Conservation (phyloP, 2,329 filamentous ascomycete species). For the Neofusicoccum cordaticola region DNA sequence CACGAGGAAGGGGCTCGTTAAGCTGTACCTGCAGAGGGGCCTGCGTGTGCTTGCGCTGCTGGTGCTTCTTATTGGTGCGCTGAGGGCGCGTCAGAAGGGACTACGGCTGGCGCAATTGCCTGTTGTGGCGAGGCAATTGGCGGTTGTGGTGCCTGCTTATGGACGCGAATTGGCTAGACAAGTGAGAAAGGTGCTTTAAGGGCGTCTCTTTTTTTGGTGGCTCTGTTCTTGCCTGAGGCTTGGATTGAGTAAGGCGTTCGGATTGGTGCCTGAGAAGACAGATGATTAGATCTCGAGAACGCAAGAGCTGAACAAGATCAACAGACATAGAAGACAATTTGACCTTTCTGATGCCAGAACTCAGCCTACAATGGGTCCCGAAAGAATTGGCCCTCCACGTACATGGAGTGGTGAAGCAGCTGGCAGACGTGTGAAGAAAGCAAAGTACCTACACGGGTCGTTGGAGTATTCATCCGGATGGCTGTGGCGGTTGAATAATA, state of each 20-base stretch:
- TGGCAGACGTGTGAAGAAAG: too few species aligned
- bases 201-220: background rate
- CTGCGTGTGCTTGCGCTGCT: background rate
- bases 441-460: too few species aligned
- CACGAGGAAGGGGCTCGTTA: slow-evolving; percentile 47
- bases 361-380: too few species aligned
- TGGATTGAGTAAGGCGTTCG: background rate
- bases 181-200: background rate
- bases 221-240: background rate
- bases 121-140: background rate
- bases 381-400: too few species aligned
- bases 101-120: background rate
- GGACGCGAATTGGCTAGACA: background rate
- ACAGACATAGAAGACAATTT: too few species aligned
- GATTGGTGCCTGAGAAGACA: background rate
- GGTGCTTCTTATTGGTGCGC: background rate
- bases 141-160: background rate
- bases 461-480: too few species aligned
- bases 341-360: too few species aligned
- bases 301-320: too few species aligned
- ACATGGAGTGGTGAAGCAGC: too few species aligned
- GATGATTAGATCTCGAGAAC: background rate
- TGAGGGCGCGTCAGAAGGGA: background rate
- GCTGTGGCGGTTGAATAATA: too few species aligned
- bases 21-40: slow-evolving; percentile 21